Conservation (phyloP, 768 basidiomycete species). For the Boletus eberwhitei region DNA sequence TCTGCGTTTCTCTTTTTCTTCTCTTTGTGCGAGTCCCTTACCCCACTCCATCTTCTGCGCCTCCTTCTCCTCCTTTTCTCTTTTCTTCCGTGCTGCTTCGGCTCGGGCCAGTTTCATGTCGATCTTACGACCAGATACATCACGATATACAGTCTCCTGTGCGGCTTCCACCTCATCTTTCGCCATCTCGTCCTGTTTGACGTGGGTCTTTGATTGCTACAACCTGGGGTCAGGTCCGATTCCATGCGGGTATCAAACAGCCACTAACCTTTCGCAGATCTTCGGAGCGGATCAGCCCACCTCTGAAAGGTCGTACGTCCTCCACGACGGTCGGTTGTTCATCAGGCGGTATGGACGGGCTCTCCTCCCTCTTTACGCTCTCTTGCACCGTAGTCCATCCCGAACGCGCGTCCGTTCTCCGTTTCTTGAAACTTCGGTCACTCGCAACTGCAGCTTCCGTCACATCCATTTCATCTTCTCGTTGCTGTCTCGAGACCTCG, state of each 20-base stretch:
- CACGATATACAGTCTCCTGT: constrained; percentile 93
- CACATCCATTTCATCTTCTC: constrained; percentile 51
- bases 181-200: constrained; percentile 37
- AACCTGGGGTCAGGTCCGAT: neutral
- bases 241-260: neutral
- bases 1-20: constrained; percentile 67
- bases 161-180: constrained; percentile 52
- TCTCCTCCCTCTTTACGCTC: constrained; percentile 44
- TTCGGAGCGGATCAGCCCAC: constrained; percentile 75
- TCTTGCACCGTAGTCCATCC: constrained; percentile 71
- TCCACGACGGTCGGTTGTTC: constrained; percentile 67
- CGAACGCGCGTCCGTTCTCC: constrained; percentile 50
- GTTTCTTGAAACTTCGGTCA: constrained; percentile 79
- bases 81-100: constrained; percentile 77
- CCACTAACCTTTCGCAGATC: constrained; percentile 62
- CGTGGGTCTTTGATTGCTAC: constrained; percentile 40
- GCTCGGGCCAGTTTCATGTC: constrained; percentile 83
- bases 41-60: constrained; percentile 97
- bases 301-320: constrained; percentile 47
- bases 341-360: constrained; percentile 54
- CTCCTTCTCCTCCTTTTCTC: constrained; percentile 82
- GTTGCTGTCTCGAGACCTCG: constrained; percentile 42
- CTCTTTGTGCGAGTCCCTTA: constrained; percentile 88
- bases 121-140: constrained; percentile 81
- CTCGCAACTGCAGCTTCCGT: constrained; percentile 66